A percentile compares a stretch with the other conserved stretches of the same genome.
These are phyloP conservation scores for Claviceps digitariae DNA, from an alignment of 2,329 filamentous ascomycete species.

Conservation along the genomic window DNA sequence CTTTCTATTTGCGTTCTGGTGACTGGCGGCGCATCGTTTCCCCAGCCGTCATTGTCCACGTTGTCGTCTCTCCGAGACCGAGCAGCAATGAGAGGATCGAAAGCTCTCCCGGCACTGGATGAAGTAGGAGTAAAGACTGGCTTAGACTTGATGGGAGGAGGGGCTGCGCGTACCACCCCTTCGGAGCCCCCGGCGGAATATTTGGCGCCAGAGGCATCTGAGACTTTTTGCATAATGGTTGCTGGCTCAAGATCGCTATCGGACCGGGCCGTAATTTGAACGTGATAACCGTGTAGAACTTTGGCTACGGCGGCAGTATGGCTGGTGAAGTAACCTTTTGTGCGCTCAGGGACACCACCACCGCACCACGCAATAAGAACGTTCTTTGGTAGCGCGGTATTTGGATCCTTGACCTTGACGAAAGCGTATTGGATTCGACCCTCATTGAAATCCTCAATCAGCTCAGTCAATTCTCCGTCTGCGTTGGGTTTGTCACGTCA, in stretches of 20 bases:
- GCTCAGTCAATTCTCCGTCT: conserved; percentile 84
- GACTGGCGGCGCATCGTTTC: conserved; percentile 80
- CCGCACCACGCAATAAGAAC: conserved; percentile 95
- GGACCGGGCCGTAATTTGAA: conserved; percentile 90
- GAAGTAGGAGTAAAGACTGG: conserved; percentile 76
- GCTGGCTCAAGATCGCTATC: conserved; percentile 81
- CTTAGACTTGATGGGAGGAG: conserved; percentile 69
- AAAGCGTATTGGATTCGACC: conserved; percentile 95
- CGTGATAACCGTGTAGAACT: conserved; percentile 90
- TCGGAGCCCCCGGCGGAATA: conserved; percentile 61
- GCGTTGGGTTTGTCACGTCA: conserved; percentile 10
- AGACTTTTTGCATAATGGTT: conserved; percentile 80
- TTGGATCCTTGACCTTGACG: conserved; percentile 91
- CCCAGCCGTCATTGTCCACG: conserved; percentile 84
- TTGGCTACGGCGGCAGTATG: conserved; percentile 83
- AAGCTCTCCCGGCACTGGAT: conserved; percentile 31
- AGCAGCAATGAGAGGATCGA: conserved; percentile 56
- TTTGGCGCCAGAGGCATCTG: conserved; percentile 88
- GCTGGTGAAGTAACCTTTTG: conserved; percentile 96
- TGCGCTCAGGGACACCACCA: conserved; percentile 93
- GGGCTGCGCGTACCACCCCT: conserved; percentile 36
- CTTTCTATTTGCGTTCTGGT: conserved; percentile 81
- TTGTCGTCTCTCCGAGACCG: conserved; percentile 46
- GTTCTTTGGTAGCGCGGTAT: conserved; percentile 76
- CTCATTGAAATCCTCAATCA: conserved; percentile 94